A percentile compares a stretch with the other conserved stretches of the same genome.
Conservation (phyloP, 768 basidiomycete genomes). For the Dictyophora rubrovolvata region DNA sequence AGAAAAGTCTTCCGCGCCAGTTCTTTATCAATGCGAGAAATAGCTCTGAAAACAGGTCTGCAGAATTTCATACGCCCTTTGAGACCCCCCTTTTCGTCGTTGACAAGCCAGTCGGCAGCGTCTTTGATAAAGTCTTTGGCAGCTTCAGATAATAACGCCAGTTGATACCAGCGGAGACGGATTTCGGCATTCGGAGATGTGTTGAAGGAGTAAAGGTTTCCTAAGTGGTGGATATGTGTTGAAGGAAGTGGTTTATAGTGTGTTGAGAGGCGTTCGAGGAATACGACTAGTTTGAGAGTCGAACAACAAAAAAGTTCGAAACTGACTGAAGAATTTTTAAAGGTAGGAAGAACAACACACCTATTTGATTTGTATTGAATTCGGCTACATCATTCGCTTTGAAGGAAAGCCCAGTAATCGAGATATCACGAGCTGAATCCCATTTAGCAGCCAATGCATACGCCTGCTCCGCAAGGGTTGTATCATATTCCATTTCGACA, state of each 20-base stretch:
- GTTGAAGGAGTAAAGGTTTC: slow-evolving; percentile 37
- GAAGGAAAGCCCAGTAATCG: slow-evolving; percentile 41
- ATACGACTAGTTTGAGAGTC: slow-evolving; percentile 44
- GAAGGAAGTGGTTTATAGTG: slow-evolving; percentile 45
- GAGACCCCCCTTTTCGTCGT: slow-evolving; percentile 39
- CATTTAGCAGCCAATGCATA: slow-evolving; percentile 66
- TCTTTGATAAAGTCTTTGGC: slow-evolving; percentile 40
- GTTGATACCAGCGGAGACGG: slow-evolving; percentile 65
- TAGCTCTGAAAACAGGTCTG: slow-evolving; percentile 51
- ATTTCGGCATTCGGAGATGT: slow-evolving; percentile 67
- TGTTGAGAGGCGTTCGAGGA: slow-evolving; percentile 68
- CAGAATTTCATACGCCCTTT: slow-evolving; percentile 86
- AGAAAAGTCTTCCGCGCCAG: slow-evolving; percentile 45
- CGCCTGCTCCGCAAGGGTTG: slow-evolving; percentile 55
- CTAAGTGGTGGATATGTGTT: slow-evolving; percentile 50
- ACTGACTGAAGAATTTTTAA: not conserved
- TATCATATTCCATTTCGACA: slow-evolving; percentile 65
- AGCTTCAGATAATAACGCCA: slow-evolving; percentile 46
- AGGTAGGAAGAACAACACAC: slow-evolving; percentile 32
- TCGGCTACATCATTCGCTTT: slow-evolving; percentile 44
- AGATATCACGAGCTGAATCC: slow-evolving; percentile 48
- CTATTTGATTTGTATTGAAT: slow-evolving; percentile 69
- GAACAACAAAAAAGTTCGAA: no score
- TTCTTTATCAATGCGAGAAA: slow-evolving; percentile 38
- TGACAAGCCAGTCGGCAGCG: slow-evolving; percentile 58